A percentile compares a stretch with the other conserved stretches of the same genome.
These are phyloP conservation scores for Chaetomium globosum DNA, from an alignment of 2,329 filamentous ascomycete species.

Conservation along the genomic window DNA sequence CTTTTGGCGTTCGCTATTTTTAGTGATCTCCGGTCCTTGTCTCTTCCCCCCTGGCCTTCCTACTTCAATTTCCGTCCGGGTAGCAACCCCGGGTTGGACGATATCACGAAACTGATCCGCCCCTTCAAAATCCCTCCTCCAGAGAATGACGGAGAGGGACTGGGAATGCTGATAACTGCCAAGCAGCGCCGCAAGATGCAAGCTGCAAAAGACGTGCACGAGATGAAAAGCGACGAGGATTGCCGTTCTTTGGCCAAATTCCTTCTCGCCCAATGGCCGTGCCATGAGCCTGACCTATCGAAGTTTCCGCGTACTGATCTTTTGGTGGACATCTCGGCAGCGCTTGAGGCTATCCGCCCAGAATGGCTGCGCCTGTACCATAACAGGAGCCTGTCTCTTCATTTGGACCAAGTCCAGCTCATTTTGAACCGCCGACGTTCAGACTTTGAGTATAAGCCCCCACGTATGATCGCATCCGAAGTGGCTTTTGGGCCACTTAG, in stretches of 20 bases:
- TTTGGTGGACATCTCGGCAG: conserved; percentile 45
- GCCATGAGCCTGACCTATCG: conserved; percentile 18
- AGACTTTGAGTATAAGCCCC: conserved; percentile 31
- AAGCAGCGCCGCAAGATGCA: background rate
- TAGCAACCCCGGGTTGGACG: background rate
- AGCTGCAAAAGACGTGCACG: conserved; percentile 38
- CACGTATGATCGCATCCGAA: conserved; percentile 13
- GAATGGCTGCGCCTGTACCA: conserved; percentile 54
- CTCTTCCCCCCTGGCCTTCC: background rate
- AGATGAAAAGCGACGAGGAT: conserved; percentile 41
- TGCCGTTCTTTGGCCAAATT: conserved; percentile 46
- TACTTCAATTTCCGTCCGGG: background rate
- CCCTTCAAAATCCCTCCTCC: background rate
- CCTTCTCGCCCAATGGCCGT: conserved; percentile 52
- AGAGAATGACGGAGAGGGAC: background rate
- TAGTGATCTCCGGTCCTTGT: background rate
- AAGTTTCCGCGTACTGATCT: conserved; percentile 25
- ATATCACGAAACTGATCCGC: background rate
- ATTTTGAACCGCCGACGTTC: conserved; percentile 43
- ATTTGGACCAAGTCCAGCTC: conserved; percentile 49
- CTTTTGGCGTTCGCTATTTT: background rate
- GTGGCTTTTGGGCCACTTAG: conserved; percentile 11
- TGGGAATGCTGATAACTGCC: background rate
- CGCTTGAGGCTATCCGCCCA: conserved; percentile 45
- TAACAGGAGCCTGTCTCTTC: conserved; percentile 51